Conservation (phyloP, 768 basidiomycete species). For the Hypholoma fasciculare region DNA sequence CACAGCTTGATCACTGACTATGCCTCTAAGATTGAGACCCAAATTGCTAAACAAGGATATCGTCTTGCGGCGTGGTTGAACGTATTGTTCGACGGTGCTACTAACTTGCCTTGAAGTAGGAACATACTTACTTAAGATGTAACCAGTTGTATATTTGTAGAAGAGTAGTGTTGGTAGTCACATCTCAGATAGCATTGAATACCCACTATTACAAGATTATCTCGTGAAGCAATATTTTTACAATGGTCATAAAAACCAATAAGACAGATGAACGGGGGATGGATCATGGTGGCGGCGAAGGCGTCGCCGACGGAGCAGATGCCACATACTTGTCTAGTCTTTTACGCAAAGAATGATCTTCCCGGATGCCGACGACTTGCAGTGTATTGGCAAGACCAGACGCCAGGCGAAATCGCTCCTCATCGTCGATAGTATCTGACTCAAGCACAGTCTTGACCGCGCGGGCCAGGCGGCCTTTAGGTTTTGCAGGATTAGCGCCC, state of each 20-base stretch:
- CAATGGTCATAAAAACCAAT: background rate
- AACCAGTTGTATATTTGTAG: background rate
- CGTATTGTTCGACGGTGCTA: constrained; percentile 43
- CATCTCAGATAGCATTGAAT: background rate
- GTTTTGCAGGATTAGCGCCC: constrained; percentile 41
- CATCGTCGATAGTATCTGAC: constrained; percentile 43
- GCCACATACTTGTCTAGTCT: constrained; percentile 59
- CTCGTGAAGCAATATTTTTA: background rate
- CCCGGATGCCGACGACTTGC: constrained; percentile 53
- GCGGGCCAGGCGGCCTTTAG: constrained; percentile 69
- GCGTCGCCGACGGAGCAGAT: constrained; percentile 10
- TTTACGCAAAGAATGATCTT: constrained; percentile 69
- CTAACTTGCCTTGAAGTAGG: constrained; percentile 31
- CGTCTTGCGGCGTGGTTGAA: constrained; percentile 53
- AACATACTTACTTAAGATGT: background rate
- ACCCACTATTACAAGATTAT: background rate
- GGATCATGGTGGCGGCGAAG: background rate
- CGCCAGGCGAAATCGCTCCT: constrained; percentile 47
- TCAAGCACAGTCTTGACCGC: constrained; percentile 68
- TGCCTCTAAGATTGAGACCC: constrained; percentile 37
- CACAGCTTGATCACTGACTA: too few relatives aligned
- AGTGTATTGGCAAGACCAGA: constrained; percentile 52
- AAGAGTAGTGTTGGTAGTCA: too few relatives aligned
- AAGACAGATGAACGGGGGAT: background rate
- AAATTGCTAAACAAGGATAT: constrained; percentile 48